Evolutionary conservation across 1,139 yeast genomes (phyloP).

Genomic region (Pichia sp.): DNA sequence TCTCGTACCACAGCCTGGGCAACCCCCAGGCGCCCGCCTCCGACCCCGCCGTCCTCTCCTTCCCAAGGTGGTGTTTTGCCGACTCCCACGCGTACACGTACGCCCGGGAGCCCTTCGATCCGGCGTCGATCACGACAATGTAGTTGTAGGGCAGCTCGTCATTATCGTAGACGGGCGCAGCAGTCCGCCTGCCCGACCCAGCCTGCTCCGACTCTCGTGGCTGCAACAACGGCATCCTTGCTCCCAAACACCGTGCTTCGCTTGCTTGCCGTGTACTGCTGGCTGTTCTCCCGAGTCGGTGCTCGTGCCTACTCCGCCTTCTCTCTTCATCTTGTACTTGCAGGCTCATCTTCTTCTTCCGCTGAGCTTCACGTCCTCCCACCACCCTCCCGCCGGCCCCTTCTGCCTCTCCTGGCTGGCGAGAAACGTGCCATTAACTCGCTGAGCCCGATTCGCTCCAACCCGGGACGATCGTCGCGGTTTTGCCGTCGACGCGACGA

Average conservation of each 20-base stretch:
- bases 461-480: not conserved
- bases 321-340: too few species aligned
- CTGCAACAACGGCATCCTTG: not conserved
- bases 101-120: constrained; percentile 76
- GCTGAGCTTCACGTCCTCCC: not conserved
- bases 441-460: not conserved
- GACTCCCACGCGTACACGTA: constrained; percentile 69
- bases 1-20: constrained; percentile 43
- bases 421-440: too few species aligned
- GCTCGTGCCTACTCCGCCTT: not conserved
- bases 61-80: constrained; percentile 24
- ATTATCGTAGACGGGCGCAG: constrained; percentile 26
- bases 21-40: not conserved
- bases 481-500: not conserved
- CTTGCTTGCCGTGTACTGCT: too few species aligned
- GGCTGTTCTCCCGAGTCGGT: too few species aligned
- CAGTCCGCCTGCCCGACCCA: not conserved
- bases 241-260: not conserved
- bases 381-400: not conserved
- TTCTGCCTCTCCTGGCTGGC: not conserved
- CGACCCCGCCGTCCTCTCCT: not conserved
- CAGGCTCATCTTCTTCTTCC: not conserved
- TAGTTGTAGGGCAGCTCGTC: constrained; percentile 57
- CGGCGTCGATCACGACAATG: constrained; percentile 74
- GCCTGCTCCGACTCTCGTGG: not conserved